Evolutionary conservation across 768 basidiomycete species (phyloP).

Genomic region (Artomyces pyxidatus): DNA sequence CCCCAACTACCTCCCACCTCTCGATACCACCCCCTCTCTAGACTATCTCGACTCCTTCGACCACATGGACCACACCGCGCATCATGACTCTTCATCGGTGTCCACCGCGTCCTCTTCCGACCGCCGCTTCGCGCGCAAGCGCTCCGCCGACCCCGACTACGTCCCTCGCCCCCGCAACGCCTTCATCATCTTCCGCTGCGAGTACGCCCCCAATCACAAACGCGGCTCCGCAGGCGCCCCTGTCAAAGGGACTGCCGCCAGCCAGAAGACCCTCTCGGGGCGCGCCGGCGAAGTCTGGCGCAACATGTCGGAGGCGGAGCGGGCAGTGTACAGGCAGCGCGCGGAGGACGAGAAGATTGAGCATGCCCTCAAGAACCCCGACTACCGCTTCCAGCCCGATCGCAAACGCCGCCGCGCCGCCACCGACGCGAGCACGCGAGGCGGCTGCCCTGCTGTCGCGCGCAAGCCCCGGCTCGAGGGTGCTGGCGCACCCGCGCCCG

Average conservation of each 20-base stretch:
- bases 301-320: conserved; percentile 40
- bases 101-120: conserved; percentile 28
- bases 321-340: conserved; percentile 39
- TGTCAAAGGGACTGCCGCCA: conserved; percentile 4
- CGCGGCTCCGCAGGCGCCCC: conserved; percentile 28
- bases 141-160: conserved; percentile 44
- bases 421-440: neutral
- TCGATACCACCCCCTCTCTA: conserved; percentile 5
- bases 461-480: conserved; percentile 13
- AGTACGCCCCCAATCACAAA: conserved; percentile 43
- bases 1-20: neutral
- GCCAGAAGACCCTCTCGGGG: conserved; percentile 59
- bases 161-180: conserved; percentile 62
- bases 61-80: neutral
- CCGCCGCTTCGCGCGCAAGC: conserved; percentile 31
- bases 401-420: conserved; percentile 8
- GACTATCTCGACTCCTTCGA: conserved; percentile 4
- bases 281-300: conserved; percentile 74
- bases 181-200: conserved; percentile 68
- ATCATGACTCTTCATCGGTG: neutral
- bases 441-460: neutral
- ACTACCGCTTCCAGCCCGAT: conserved; percentile 56
- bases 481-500: conserved; percentile 5
- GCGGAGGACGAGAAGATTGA: conserved; percentile 49
- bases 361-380: conserved; percentile 49